Conservation (phyloP, 148 eudicot species). For the Silene conica region DNA sequence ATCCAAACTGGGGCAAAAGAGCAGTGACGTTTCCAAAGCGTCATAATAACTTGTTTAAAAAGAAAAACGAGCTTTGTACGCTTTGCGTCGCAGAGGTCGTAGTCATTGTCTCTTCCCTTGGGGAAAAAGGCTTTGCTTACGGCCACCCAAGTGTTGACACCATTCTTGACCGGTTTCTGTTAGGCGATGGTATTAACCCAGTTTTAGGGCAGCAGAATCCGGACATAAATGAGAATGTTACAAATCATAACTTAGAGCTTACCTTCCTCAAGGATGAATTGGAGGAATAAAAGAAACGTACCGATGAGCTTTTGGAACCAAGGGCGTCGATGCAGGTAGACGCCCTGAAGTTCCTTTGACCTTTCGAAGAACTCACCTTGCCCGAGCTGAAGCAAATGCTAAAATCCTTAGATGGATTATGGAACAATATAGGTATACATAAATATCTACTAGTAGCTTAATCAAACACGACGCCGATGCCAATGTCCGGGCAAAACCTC, state of each 20-base stretch:
- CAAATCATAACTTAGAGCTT: slow-evolving; percentile 10
- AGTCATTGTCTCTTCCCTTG: slow-evolving; percentile 20
- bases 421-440: not conserved
- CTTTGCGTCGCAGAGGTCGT: slow-evolving; percentile 12
- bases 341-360: slow-evolving; percentile 24
- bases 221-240: not conserved
- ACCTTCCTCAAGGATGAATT: slow-evolving; percentile 9
- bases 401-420: not conserved
- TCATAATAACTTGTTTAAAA: slow-evolving; percentile 24
- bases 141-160: slow-evolving; percentile 25
- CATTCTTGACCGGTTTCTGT: slow-evolving; percentile 12
- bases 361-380: slow-evolving; percentile 4
- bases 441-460: not conserved
- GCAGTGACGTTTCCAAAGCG: slow-evolving; percentile 27
- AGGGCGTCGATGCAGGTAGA: slow-evolving; percentile 19
- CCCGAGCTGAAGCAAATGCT: not conserved
- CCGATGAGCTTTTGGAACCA: slow-evolving; percentile 12
- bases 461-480: no score
- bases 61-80: slow-evolving; percentile 28
- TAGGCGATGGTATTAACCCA: not conserved
- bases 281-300: slow-evolving; percentile 24
- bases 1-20: slow-evolving; percentile 22
- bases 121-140: slow-evolving; percentile 18
- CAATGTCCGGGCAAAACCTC: not conserved
- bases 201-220: not conserved